phyloP scores from a whole-genome alignment of 2,329 filamentous ascomycete genomes.

The Dryadomyces sulphureus region DNA sequence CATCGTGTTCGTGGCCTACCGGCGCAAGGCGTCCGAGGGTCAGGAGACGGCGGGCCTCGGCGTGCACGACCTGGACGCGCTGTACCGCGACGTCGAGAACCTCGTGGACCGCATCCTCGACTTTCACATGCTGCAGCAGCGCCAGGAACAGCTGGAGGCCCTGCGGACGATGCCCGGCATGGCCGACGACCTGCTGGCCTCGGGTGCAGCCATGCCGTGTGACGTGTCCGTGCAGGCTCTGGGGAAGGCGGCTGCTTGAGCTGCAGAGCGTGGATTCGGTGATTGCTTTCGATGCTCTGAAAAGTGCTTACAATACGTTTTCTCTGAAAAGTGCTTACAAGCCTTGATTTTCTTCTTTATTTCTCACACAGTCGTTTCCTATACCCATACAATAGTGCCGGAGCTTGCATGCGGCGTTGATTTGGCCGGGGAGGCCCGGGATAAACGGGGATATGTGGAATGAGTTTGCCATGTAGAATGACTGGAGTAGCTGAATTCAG shows the following conservation, averaged over 20 bases:
- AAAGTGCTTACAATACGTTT: no score
- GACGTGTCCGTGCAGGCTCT: neutral
- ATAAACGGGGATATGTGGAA: no score
- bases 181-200: neutral
- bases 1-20: slow-evolving; percentile 41
- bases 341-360: neutral
- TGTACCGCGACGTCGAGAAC: slow-evolving; percentile 34
- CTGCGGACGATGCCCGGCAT: neutral
- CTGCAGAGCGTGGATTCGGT: neutral
- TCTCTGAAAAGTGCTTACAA: no score
- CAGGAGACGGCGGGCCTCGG: slow-evolving; percentile 13
- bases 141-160: slow-evolving; percentile 5
- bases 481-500: neutral
- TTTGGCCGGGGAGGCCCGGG: neutral
- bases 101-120: slow-evolving; percentile 38
- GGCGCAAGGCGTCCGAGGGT: slow-evolving; percentile 24
- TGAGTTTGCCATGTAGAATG: neutral
- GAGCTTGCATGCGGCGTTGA: neutral
- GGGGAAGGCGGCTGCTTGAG: neutral
- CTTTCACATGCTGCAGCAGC: slow-evolving; percentile 20
- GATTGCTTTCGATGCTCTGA: no score
- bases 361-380: neutral
- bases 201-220: neutral
- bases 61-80: slow-evolving; percentile 25
- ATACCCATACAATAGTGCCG: neutral